Evolutionary conservation across 2,329 filamentous ascomycete species (phyloP).

Genomic region (Achaetomium macrosporum): DNA sequence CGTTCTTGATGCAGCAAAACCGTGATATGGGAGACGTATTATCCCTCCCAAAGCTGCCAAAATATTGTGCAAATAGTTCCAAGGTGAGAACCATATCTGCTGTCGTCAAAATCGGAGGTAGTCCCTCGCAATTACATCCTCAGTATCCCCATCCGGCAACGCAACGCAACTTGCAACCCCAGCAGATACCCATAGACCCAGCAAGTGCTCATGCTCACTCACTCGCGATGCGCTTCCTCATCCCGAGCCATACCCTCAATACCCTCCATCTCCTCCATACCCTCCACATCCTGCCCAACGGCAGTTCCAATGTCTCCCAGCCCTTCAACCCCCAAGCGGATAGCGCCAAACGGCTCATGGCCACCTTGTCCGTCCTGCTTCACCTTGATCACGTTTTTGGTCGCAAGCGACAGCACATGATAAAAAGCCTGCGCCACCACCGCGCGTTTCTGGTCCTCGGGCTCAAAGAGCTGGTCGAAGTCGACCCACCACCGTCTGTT

Average conservation of each 20-base stretch:
- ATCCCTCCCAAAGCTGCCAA: not conserved
- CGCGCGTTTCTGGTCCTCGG: conserved; percentile 44
- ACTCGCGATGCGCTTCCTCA: no score
- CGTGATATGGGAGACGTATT: not conserved
- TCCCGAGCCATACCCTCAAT: no score
- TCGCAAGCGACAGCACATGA: conserved; percentile 66
- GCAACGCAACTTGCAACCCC: no score
- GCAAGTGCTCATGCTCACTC: no score
- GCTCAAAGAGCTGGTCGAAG: conserved; percentile 66
- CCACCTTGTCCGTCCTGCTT: conserved; percentile 46
- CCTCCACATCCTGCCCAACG: not conserved
- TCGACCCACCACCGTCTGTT: conserved; percentile 42
- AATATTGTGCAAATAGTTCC: no score
- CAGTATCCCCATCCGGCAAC: no score
- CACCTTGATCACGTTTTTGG: conserved; percentile 57
- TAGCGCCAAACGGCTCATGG: conserved; percentile 38
- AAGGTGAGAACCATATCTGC: no score
- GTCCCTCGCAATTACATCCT: no score
- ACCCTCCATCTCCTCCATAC: not conserved
- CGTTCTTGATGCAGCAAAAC: not conserved
- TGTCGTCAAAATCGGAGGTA: no score
- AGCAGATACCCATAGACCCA: no score
- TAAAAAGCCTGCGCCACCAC: conserved; percentile 71
- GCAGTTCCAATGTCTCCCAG: conserved; percentile 5
- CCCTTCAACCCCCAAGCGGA: conserved; percentile 37